Evolutionary conservation across 2,329 filamentous ascomycete genomes (phyloP).

Genomic region (Colletotrichum zoysiae): DNA sequence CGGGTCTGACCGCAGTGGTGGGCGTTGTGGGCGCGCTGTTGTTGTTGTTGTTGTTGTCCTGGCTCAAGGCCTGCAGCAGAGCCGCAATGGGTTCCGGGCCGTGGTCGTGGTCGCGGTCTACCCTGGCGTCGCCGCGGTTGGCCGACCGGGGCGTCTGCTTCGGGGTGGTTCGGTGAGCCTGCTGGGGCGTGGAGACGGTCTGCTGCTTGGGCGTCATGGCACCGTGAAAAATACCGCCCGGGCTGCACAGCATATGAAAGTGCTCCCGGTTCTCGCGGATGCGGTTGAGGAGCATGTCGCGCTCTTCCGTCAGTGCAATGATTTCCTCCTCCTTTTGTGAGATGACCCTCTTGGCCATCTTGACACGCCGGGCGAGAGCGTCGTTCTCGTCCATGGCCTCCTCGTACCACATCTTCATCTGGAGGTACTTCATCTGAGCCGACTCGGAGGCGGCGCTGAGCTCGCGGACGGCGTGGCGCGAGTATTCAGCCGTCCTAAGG

Average conservation of each 20-base stretch:
- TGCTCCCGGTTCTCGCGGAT: conserved; percentile 93
- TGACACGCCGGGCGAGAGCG: conserved; percentile 72
- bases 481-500: conserved; percentile 79
- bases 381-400: conserved; percentile 75
- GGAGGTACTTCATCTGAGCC: conserved; percentile 66
- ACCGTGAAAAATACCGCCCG: conserved; percentile 75
- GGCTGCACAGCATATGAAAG: conserved; percentile 82
- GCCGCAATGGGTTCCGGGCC: conserved; percentile 79
- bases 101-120: conserved; percentile 63
- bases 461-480: conserved; percentile 70
- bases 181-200: conserved; percentile 57
- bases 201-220: conserved; percentile 70
- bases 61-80: conserved; percentile 83
- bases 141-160: conserved; percentile 63
- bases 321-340: conserved; percentile 83
- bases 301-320: conserved; percentile 78
- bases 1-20: conserved; percentile 58
- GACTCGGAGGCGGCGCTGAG: conserved; percentile 65
- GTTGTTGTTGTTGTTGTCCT: conserved; percentile 74
- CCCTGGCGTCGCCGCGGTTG: conserved; percentile 54
- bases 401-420: conserved; percentile 76
- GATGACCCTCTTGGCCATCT: conserved; percentile 82
- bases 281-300: conserved; percentile 80
- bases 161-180: conserved; percentile 60
- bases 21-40: conserved; percentile 82